Evolutionary conservation across 2,329 filamentous ascomycete genomes (phyloP).

Genomic region (Neonectria punicea): DNA sequence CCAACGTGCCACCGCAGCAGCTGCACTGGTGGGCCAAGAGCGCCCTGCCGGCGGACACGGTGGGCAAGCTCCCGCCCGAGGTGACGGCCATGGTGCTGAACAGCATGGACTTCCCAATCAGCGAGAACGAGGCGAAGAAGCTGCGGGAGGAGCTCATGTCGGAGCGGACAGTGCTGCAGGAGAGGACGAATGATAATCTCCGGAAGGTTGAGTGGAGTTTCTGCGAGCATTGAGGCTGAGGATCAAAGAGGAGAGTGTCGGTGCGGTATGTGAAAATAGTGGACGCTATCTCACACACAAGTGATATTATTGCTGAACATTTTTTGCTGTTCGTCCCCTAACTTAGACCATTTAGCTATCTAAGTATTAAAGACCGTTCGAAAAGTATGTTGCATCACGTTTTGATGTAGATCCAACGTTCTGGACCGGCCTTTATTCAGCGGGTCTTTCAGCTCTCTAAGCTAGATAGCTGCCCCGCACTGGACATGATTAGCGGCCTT

Average conservation of each 20-base stretch:
- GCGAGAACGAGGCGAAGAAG: slow-evolving; percentile 35
- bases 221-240: slow-evolving; percentile 38
- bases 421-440: not conserved
- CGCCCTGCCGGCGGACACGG: not conserved
- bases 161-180: slow-evolving; percentile 35
- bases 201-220: slow-evolving; percentile 31
- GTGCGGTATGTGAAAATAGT: too few species aligned
- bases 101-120: slow-evolving; percentile 38
- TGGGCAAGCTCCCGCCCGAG: slow-evolving; percentile 35
- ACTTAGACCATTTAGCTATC: too few species aligned
- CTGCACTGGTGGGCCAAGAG: slow-evolving; percentile 48
- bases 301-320: too few species aligned
- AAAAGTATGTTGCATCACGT: not conserved
- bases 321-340: too few species aligned
- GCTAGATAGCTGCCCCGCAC: not conserved
- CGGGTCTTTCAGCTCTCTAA: not conserved
- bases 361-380: too few species aligned
- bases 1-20: slow-evolving; percentile 58
- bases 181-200: slow-evolving; percentile 9
- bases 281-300: too few species aligned
- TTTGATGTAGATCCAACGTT: not conserved
- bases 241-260: too few species aligned
- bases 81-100: slow-evolving; percentile 35
- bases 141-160: slow-evolving; percentile 42
- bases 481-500: not conserved